Evolutionary conservation across 2,329 filamentous ascomycete genomes (phyloP).

Genomic region (Venturia nashicola): DNA sequence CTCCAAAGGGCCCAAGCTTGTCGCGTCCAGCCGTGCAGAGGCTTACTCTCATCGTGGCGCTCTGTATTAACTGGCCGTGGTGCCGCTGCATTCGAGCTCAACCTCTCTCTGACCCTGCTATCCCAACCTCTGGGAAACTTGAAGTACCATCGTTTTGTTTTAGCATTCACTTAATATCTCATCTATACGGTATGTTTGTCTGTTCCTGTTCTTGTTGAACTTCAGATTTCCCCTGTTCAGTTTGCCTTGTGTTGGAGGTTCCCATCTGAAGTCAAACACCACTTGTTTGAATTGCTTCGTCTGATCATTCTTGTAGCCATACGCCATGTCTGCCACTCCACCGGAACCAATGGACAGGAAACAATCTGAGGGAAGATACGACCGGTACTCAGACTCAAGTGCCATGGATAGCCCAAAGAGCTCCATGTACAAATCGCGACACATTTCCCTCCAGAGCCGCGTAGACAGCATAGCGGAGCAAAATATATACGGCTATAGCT

Average conservation of each 20-base stretch:
- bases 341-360: slow-evolving; percentile 4
- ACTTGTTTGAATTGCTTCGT: slow-evolving; percentile 6
- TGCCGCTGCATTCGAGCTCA: background rate
- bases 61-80: background rate
- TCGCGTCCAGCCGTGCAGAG: background rate
- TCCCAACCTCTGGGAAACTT: background rate
- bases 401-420: slow-evolving; percentile 9
- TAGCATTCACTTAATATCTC: background rate
- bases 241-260: slow-evolving; percentile 4
- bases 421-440: slow-evolving; percentile 20
- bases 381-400: background rate
- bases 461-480: slow-evolving; percentile 16
- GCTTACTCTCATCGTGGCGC: background rate
- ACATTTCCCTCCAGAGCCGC: slow-evolving; percentile 20
- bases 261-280: slow-evolving; percentile 3
- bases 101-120: background rate
- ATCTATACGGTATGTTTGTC: background rate
- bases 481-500: slow-evolving; percentile 9
- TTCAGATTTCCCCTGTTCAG: background rate
- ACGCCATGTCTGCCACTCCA: slow-evolving; percentile 4
- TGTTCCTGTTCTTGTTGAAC: background rate
- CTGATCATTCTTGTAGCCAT: slow-evolving; percentile 3
- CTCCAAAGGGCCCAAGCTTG: background rate
- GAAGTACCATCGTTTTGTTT: background rate
- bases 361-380: background rate